A percentile compares a stretch with the other conserved stretches of the same genome.
These are phyloP conservation scores for Boletales sp. DNA, from an alignment of 768 basidiomycete species.

Conservation along the genomic window DNA sequence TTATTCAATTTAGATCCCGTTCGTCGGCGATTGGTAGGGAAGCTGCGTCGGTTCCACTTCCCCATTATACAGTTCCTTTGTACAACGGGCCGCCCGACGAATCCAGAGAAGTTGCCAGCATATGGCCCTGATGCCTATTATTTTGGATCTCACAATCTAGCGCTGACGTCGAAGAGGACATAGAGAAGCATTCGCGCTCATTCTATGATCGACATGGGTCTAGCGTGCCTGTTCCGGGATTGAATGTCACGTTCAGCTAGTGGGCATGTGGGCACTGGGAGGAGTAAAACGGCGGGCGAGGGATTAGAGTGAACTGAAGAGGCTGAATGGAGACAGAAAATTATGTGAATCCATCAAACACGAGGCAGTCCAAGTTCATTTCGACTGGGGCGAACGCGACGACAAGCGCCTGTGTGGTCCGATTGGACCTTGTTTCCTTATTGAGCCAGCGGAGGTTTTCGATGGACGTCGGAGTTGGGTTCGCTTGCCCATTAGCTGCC, in stretches of 20 bases:
- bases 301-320: background rate
- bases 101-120: background rate
- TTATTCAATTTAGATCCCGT: background rate
- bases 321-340: background rate
- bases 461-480: background rate
- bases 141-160: background rate
- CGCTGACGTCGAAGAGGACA: no score
- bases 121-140: background rate
- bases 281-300: background rate
- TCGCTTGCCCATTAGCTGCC: background rate
- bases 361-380: slow-evolving; percentile 22
- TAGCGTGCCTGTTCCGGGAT: background rate
- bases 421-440: slow-evolving; percentile 4
- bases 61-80: slow-evolving; percentile 8
- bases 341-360: slow-evolving; percentile 9
- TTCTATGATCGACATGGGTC: background rate
- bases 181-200: no score
- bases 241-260: background rate
- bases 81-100: background rate
- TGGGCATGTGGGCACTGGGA: background rate
- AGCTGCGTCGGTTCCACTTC: slow-evolving; percentile 3
- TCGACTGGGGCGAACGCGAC: slow-evolving; percentile 5
- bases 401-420: background rate
- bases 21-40: slow-evolving; percentile 11
- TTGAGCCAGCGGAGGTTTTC: background rate